Evolutionary conservation across 257 asterid genomes (phyloP).

Genomic region (Lycium ferocissimum): DNA sequence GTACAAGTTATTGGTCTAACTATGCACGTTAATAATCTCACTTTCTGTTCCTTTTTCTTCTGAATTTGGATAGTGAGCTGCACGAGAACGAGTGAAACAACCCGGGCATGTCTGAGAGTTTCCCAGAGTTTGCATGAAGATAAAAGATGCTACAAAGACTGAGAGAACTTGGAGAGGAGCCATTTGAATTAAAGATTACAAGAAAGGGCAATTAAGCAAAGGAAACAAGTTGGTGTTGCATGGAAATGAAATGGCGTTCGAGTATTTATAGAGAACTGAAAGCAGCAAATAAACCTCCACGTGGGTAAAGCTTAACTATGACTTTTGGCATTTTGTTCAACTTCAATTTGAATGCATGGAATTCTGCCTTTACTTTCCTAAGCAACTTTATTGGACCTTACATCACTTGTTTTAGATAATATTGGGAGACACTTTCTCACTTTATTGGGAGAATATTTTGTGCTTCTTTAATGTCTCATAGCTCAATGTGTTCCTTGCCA

Average conservation of each 20-base stretch:
- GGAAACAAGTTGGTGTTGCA: slow-evolving; percentile 39
- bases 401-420: slow-evolving; percentile 18
- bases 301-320: slow-evolving; percentile 36
- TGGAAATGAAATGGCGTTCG: slow-evolving; percentile 28
- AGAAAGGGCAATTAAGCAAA: slow-evolving; percentile 31
- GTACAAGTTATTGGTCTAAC: neutral
- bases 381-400: slow-evolving; percentile 41
- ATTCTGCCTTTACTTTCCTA: slow-evolving; percentile 31
- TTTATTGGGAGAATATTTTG: neutral
- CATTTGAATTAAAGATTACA: slow-evolving; percentile 38
- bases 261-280: slow-evolving; percentile 51
- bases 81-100: slow-evolving; percentile 71
- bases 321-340: slow-evolving; percentile 38
- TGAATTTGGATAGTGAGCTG: slow-evolving; percentile 74
- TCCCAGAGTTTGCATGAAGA: slow-evolving; percentile 46
- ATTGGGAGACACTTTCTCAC: neutral
- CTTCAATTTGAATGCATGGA: slow-evolving; percentile 9
- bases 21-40: slow-evolving; percentile 34
- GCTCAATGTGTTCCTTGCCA: slow-evolving; percentile 16
- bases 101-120: slow-evolving; percentile 60
- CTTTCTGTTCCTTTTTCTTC: slow-evolving; percentile 81
- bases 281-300: neutral
- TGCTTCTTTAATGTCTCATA: neutral
- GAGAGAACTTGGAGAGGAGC: slow-evolving; percentile 35
- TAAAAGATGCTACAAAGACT: slow-evolving; percentile 43